Conservation (phyloP, 305 asterid genomes). For the Fraxinus xanthoxyloides region DNA sequence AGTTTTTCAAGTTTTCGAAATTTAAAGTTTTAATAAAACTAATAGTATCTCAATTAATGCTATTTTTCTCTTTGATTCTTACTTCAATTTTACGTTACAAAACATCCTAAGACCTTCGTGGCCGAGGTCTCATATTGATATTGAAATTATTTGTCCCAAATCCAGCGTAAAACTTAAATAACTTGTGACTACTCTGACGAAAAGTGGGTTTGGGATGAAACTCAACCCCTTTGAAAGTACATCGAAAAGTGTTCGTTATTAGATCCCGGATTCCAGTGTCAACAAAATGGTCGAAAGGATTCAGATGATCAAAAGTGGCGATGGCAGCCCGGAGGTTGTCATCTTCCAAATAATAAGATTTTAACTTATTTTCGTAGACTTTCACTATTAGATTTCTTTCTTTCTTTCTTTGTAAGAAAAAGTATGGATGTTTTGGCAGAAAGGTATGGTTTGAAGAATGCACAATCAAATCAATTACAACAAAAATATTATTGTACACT, state of each 20-base stretch:
- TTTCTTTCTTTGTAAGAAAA: too few species aligned
- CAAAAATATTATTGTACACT: too few species aligned
- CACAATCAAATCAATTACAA: too few species aligned
- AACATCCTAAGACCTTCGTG: slow-evolving; percentile 25
- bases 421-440: too few species aligned
- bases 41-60: slow-evolving; percentile 15
- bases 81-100: slow-evolving; percentile 26
- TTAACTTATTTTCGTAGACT: background rate
- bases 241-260: slow-evolving; percentile 72
- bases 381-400: too few species aligned
- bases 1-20: too few species aligned
- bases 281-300: slow-evolving; percentile 52
- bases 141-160: slow-evolving; percentile 34
- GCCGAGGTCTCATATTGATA: slow-evolving; percentile 32
- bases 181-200: slow-evolving; percentile 65
- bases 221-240: slow-evolving; percentile 37
- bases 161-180: slow-evolving; percentile 20
- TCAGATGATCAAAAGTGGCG: slow-evolving; percentile 68
- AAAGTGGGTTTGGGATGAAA: slow-evolving; percentile 68
- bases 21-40: too few species aligned
- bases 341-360: slow-evolving; percentile 47
- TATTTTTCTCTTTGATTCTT: slow-evolving; percentile 36
- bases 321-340: slow-evolving; percentile 69
- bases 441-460: too few species aligned
- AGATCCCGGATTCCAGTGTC: slow-evolving; percentile 87